Percentiles rank a stretch among this genome's conserved stretches.
Conservation (phyloP, 1,284 basidiomycete species). For the Amylostereum chailletii region DNA sequence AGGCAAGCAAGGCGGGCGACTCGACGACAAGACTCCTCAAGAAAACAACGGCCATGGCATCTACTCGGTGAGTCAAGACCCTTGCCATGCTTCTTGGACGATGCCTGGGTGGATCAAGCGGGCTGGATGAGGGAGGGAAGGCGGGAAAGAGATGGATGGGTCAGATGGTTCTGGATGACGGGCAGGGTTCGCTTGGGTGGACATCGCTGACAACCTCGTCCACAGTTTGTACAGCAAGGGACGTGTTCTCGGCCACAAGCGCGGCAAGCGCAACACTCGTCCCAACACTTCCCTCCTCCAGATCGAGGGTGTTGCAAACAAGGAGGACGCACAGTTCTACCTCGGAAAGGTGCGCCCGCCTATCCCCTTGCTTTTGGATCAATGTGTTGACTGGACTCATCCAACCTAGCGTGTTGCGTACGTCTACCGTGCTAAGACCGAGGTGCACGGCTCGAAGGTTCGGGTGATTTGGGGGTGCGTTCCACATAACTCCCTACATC, state of each 20-base stretch:
- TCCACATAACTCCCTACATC: background rate
- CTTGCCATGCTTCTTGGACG: background rate
- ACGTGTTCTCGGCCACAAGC: conserved; percentile 96
- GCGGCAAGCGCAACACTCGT: conserved; percentile 92
- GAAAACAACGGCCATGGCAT: conserved; percentile 7
- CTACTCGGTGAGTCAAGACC: conserved; percentile 16
- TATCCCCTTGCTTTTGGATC: background rate
- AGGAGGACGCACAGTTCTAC: conserved; percentile 97
- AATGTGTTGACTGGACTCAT: background rate
- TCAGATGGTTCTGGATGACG: conserved; percentile 7
- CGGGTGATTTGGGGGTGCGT: conserved; percentile 92
- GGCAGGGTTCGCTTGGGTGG: background rate
- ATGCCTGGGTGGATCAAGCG: background rate
- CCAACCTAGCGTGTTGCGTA: conserved; percentile 81
- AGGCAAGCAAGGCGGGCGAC: too few relatives aligned
- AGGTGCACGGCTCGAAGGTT: conserved; percentile 87
- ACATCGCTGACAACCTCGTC: conserved; percentile 5
- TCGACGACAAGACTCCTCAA: too few relatives aligned
- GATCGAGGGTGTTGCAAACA: conserved; percentile 92
- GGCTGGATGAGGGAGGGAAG: background rate
- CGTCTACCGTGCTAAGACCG: conserved; percentile 94
- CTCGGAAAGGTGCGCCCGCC: conserved; percentile 83
- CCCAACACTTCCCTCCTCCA: conserved; percentile 95
- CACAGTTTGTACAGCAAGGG: conserved; percentile 93
- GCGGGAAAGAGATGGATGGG: conserved; percentile 8